A percentile compares a stretch with the other conserved stretches of the same genome.
Evolutionary conservation across 1,284 basidiomycete species (phyloP).

Genomic region (Coniferiporia sulphurascens): DNA sequence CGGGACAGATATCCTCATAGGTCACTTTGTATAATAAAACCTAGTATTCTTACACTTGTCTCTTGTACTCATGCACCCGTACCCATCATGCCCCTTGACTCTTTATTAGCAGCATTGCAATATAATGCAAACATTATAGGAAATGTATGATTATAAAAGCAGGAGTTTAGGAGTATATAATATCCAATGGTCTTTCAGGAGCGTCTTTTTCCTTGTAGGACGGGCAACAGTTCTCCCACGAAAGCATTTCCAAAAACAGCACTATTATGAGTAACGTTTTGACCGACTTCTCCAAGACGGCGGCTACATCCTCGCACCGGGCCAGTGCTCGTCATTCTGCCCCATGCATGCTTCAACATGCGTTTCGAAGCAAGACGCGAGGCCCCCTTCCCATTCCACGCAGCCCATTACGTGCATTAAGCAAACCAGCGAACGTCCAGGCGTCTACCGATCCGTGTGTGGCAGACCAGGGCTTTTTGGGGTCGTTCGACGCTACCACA

Average conservation of each 20-base stretch:
- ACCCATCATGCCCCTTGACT: background rate
- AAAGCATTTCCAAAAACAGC: too few relatives aligned
- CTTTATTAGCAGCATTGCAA: background rate
- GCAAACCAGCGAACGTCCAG: background rate
- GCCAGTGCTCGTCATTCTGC: background rate
- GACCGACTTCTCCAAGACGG: background rate
- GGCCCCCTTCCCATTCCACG: slow-evolving; percentile 27
- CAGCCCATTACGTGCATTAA: background rate
- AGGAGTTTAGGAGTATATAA: too few relatives aligned
- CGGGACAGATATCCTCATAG: background rate
- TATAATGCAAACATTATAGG: background rate
- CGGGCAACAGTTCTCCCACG: too few relatives aligned
- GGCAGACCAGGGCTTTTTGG: background rate
- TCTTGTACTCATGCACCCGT: background rate
- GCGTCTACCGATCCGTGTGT: background rate
- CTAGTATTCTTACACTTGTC: background rate
- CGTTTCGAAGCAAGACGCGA: slow-evolving; percentile 41
- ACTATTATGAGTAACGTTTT: background rate
- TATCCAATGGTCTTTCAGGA: too few relatives aligned
- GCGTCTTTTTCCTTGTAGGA: too few relatives aligned
- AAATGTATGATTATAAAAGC: too few relatives aligned
- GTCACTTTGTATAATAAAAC: background rate
- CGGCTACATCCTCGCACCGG: background rate
- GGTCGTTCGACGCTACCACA: background rate
- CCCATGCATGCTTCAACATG: slow-evolving; percentile 64